Evolutionary conservation across 208 protist genomes (phyloP), one percentile per base, ranked within the genome.

Genomic region (Herpetomonas tarakana): DNA sequence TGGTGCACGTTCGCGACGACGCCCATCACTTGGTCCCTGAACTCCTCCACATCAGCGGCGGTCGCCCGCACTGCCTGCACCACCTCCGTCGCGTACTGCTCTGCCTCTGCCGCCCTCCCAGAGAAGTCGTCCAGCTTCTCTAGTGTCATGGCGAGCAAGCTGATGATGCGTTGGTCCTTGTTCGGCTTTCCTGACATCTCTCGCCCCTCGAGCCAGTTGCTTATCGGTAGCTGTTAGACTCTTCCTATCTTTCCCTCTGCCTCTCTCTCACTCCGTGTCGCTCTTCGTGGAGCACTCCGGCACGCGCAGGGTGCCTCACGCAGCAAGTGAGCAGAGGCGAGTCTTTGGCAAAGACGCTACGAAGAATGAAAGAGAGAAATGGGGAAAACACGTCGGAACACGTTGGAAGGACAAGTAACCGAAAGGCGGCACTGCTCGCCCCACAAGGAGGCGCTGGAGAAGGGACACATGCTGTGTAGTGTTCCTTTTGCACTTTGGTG

Each of bases 1-100:
- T 83, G 80, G 38, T 49, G 53, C 11, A 96, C 70, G 55, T 96
- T 96, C 12, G 84, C 79, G 11, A 92, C 30, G 27, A 96, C 65
- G 63, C 74, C 54, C 56, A 93, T 78, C 18, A 83, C 49, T 27
- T 91, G 79, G 50, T 96, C 90, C 22, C 61, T 68, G 71, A 93
- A 93, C 7, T 79, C 71, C 46, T 85, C 86, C 22, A 75, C 77
- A 0, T 78, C 68, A 51, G 39, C 62, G 22, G 53, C 53, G 52
- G 24, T 65, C 2, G 53, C 58, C 11, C 72, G 56, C 63, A 90
- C 65, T 16, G 65, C 72, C 3, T 51, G 67, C 4, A 85, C 67
- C 12, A 92, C 57, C 16, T 63, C 58, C 21, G 58, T 62, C 19
- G 84, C 90, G 45, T 89, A 93, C 39, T 24, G 0, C 0, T 16